A percentile compares a stretch with the other conserved stretches of the same genome.
Evolutionary conservation across 345 rosid genomes (phyloP).

Genomic region (Nephelium lappaceum): DNA sequence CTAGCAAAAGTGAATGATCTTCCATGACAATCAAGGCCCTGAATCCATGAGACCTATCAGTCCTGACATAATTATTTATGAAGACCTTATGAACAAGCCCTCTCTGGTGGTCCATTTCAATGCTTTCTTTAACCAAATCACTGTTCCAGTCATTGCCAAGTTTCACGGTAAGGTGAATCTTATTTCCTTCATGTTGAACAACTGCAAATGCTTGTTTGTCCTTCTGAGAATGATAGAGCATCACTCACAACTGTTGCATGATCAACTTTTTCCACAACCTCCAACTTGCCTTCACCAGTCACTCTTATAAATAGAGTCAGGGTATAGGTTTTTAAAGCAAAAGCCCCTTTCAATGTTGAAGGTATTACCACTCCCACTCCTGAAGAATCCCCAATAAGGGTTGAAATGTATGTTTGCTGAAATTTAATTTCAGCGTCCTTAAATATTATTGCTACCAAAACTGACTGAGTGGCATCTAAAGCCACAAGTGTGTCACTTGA

Average conservation of each 20-base stretch:
- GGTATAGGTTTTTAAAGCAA: constrained; percentile 53
- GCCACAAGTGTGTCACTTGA: constrained; percentile 67
- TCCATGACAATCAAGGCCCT: constrained; percentile 98
- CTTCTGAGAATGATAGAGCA: constrained; percentile 67
- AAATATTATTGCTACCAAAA: constrained; percentile 58
- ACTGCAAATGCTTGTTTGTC: constrained; percentile 72
- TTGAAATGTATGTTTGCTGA: constrained; percentile 55
- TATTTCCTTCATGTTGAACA: constrained; percentile 59
- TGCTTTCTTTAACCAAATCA: constrained; percentile 72
- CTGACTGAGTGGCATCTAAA: constrained; percentile 66
- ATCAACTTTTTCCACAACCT: constrained; percentile 60
- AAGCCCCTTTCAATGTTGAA: constrained; percentile 54
- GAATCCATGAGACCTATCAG: constrained; percentile 94
- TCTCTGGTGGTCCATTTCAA: constrained; percentile 68
- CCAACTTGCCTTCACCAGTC: constrained; percentile 60
- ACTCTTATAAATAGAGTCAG: constrained; percentile 53
- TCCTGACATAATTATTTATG: constrained; percentile 83
- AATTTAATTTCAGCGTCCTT: constrained; percentile 56
- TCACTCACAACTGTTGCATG: constrained; percentile 74
- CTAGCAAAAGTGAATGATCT: constrained; percentile 89
- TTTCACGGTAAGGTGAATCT: constrained; percentile 76
- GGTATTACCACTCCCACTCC: constrained; percentile 63
- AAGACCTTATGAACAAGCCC: constrained; percentile 88
- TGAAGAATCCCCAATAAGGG: constrained; percentile 51
- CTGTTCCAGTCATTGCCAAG: constrained; percentile 61